Conservation (phyloP, 148 eudicot genomes). For the Polygonum maritimum region DNA sequence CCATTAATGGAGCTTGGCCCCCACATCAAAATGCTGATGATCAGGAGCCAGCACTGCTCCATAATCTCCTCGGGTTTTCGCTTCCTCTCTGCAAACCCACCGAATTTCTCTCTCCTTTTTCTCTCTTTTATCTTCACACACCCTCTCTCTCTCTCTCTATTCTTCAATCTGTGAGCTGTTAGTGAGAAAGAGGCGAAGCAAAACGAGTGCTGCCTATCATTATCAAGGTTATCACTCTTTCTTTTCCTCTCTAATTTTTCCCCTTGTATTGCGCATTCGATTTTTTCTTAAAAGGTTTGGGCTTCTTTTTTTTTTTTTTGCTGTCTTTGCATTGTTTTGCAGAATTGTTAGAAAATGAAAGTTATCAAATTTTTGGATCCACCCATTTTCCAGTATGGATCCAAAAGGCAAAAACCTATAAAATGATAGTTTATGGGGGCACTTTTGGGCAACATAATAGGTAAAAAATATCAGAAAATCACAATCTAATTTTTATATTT, state of each 20-base stretch:
- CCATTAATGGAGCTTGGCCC: slow-evolving; percentile 31
- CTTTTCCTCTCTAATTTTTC: neutral
- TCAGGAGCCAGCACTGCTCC: slow-evolving; percentile 23
- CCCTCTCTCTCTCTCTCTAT: slow-evolving; percentile 7
- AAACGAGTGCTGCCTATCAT: slow-evolving; percentile 4
- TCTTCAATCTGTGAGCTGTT: slow-evolving; percentile 9
- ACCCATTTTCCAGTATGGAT: neutral
- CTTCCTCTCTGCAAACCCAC: slow-evolving; percentile 16
- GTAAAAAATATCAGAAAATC: neutral
- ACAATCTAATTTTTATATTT: too few relatives aligned
- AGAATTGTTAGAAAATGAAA: neutral
- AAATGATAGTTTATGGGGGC: neutral
- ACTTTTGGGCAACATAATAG: neutral
- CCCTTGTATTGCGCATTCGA: neutral
- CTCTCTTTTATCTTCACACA: neutral
- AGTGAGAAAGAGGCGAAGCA: slow-evolving; percentile 8
- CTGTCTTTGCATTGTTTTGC: neutral
- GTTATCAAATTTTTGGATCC: neutral
- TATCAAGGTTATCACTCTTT: neutral
- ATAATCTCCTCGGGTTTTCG: slow-evolving; percentile 16
- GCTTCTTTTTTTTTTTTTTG: neutral
- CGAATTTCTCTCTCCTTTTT: neutral
- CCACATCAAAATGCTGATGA: slow-evolving; percentile 28
- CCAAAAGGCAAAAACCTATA: neutral
- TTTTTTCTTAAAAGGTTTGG: neutral